These are phyloP conservation scores for Ceratocystiopsis minuta DNA, from an alignment of 2,329 filamentous ascomycete species.

Conservation along the genomic window DNA sequence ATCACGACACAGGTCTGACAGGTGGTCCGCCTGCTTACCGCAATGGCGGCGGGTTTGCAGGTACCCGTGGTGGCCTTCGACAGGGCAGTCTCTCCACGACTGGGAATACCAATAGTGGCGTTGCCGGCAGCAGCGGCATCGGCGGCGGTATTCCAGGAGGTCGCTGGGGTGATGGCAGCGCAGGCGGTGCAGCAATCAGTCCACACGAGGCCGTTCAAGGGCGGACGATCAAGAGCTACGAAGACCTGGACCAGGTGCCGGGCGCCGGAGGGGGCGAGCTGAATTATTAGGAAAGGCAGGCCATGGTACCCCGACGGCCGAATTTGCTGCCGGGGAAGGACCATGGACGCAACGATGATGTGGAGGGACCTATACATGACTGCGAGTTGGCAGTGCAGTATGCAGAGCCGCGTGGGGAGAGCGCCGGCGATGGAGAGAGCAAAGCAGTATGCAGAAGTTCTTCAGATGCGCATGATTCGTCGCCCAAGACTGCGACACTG, in stretches of 20 bases:
- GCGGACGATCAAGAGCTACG: conserved; percentile 87
- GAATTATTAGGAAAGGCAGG: conserved; percentile 49
- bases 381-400: no score
- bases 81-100: conserved; percentile 14
- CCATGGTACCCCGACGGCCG: no score
- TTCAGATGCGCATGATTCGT: no score
- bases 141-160: conserved; percentile 25
- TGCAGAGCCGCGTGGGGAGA: no score
- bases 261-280: conserved; percentile 63
- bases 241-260: conserved; percentile 79
- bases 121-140: conserved; percentile 34
- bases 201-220: conserved; percentile 86
- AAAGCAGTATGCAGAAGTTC: no score
- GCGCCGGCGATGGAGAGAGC: no score
- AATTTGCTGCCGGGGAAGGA: no score
- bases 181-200: conserved; percentile 59
- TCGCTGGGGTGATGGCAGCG: conserved; percentile 54
- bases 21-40: conserved; percentile 15
- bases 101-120: conserved; percentile 17
- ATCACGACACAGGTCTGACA: conserved; percentile 19
- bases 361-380: no score
- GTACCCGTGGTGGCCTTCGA: neutral
- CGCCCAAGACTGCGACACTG: no score
- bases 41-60: conserved; percentile 29
- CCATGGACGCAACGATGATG: no score